Percentiles rank a stretch among this genome's conserved stretches.
phyloP scores from a whole-genome alignment of 352 stramenopile species.

The Elongisporangium senticosum region DNA sequence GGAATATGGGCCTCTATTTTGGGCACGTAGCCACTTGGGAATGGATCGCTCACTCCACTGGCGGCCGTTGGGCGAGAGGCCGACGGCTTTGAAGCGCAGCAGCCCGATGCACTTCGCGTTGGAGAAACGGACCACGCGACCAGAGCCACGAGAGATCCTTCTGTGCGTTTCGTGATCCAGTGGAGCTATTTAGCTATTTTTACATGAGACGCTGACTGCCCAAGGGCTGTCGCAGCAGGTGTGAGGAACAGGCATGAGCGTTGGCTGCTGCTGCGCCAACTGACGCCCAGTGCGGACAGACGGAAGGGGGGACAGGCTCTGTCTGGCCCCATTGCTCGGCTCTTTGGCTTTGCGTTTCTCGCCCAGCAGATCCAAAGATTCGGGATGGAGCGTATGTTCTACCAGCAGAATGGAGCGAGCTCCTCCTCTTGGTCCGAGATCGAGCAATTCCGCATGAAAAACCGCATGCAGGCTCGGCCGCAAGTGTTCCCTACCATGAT shows the following conservation, averaged over 20 bases:
- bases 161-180: background rate
- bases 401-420: background rate
- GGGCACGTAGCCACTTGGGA: background rate
- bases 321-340: background rate
- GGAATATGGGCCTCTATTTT: background rate
- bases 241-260: background rate
- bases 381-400: background rate
- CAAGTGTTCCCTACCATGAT: slow-evolving; percentile 3
- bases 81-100: background rate
- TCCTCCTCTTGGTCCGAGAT: slow-evolving; percentile 14
- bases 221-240: too few relatives aligned
- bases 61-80: background rate
- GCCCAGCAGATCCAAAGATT: background rate
- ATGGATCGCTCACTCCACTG: background rate
- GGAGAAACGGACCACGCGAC: background rate
- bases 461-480: slow-evolving; percentile 25
- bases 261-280: background rate
- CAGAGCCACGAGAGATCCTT: background rate
- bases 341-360: background rate
- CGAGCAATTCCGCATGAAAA: slow-evolving; percentile 33
- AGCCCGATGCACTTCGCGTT: background rate
- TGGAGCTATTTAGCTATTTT: background rate
- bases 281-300: background rate
- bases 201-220: background rate
- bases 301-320: background rate